phyloP scores from a whole-genome alignment of 2,329 filamentous ascomycete genomes.

The Arthrobotrys pseudoclavata region DNA sequence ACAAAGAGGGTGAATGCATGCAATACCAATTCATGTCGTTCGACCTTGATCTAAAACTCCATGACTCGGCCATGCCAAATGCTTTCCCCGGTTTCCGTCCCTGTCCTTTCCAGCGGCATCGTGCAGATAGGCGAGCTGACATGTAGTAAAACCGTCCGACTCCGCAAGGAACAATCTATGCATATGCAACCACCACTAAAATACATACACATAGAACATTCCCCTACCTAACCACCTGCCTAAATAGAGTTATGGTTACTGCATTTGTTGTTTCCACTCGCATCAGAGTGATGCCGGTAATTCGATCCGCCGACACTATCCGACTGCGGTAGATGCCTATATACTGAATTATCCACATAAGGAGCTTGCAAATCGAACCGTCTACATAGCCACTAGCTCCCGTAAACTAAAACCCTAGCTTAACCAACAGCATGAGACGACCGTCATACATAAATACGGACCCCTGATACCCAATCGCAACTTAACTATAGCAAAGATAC shows the following conservation, averaged over 20 bases:
- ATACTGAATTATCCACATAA: not conserved
- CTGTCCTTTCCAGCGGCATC: slow-evolving; percentile 9
- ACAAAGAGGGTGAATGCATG: not conserved
- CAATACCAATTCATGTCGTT: not conserved
- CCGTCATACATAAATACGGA: not conserved
- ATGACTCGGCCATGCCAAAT: slow-evolving; percentile 8
- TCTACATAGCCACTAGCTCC: not conserved
- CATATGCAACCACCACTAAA: slow-evolving; percentile 3
- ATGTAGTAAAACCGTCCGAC: slow-evolving; percentile 6
- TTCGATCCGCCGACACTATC: not conserved
- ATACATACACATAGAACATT: not conserved
- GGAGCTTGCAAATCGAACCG: not conserved
- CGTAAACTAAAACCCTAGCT: not conserved
- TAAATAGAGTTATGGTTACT: not conserved
- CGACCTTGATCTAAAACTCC: not conserved
- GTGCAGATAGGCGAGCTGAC: slow-evolving; percentile 18
- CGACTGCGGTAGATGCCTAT: not conserved
- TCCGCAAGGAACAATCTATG: slow-evolving; percentile 16
- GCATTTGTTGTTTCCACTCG: not conserved
- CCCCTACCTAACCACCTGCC: not conserved
- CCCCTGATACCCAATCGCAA: too few species aligned
- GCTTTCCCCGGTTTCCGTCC: slow-evolving; percentile 1
- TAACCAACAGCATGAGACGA: not conserved
- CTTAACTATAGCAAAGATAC: too few species aligned
- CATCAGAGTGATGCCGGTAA: not conserved